Evolutionary conservation across 225 moss, liverwort and hornwort genomes (phyloP), one percentile per base, ranked within the genome.

Genomic region (Bryum argenteum): DNA sequence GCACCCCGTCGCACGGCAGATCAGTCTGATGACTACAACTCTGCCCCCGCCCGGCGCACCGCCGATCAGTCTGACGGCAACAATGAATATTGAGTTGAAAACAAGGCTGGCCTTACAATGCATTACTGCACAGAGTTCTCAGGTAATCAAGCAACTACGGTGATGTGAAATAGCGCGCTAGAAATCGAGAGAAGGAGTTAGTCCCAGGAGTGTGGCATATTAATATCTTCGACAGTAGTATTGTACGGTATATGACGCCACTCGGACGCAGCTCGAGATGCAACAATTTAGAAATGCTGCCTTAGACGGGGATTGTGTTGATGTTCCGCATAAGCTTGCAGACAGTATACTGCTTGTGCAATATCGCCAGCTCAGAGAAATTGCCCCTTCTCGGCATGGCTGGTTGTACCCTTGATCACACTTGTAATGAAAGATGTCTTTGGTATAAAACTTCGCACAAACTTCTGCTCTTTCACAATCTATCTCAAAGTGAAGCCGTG

Each of bases 191-290:
- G n/a, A n/a, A 23, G 53, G 13, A 48, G 11, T 48, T 16, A n/a
- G 18, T 55, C 21, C 15, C 3, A 26, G 19, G 58, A 43, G 22
- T 44, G n/a, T 59, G 58, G 39, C 54, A 9, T 24, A 61, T 26
- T 11, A 44, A 8, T 50, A 58, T 50, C 59, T 48, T 56, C 15
- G 43, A 57, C 44, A 12, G 13, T 23, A 17, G 21, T 14, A 11
- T 45, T 50, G 60, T 24, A 39, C 39, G 50, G 65, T 23, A 23
- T 39, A 56, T 41, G 67, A 57, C 33, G 42, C 8, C 6, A 16
- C 42, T 58, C 44, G 44, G 77, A 77, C 17, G 16, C 12, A 68
- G 53, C 58, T 67, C 22, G 50, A 67, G 50, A 63, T 68, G 58
- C 4, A 52, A 22, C 18, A 40, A 19, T 10, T 54, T 4, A 23